A percentile compares a stretch with the other conserved stretches of the same genome.
phyloP scores from a whole-genome alignment of 2,329 filamentous ascomycete species.

The Sporothrix euskadiensis region DNA sequence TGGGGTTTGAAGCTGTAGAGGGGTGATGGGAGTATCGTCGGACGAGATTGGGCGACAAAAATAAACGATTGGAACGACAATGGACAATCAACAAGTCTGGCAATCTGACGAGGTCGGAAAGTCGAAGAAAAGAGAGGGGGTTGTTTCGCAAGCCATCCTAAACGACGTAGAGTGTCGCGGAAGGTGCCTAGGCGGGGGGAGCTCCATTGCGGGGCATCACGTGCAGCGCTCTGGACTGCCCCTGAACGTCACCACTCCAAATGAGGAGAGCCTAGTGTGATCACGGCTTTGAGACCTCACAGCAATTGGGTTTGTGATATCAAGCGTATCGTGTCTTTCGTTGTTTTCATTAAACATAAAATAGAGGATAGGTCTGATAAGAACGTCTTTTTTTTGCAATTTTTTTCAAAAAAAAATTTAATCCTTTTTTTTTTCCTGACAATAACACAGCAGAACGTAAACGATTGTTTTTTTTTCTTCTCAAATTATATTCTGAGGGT shows the following conservation, averaged over 20 bases:
- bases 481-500: no score
- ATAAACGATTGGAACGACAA: neutral
- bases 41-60: neutral
- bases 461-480: no score
- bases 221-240: constrained; percentile 12
- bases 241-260: neutral
- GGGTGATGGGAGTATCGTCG: neutral
- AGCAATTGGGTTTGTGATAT: no score
- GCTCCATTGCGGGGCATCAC: constrained; percentile 18
- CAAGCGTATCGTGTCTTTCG: no score
- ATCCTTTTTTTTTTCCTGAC: no score
- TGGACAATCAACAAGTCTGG: neutral
- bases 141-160: neutral
- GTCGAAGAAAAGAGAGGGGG: constrained; percentile 5
- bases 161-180: neutral
- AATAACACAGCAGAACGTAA: no score
- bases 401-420: no score
- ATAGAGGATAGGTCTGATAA: no score
- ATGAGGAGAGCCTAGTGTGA: neutral
- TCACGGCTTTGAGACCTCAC: neutral
- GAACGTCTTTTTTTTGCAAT: no score
- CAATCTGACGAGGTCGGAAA: neutral
- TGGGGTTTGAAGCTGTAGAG: neutral
- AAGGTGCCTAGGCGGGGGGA: constrained; percentile 6
- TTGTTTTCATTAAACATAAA: no score